Evolutionary conservation across 345 rosid genomes (phyloP).

Genomic region (Sapria himalayana): DNA sequence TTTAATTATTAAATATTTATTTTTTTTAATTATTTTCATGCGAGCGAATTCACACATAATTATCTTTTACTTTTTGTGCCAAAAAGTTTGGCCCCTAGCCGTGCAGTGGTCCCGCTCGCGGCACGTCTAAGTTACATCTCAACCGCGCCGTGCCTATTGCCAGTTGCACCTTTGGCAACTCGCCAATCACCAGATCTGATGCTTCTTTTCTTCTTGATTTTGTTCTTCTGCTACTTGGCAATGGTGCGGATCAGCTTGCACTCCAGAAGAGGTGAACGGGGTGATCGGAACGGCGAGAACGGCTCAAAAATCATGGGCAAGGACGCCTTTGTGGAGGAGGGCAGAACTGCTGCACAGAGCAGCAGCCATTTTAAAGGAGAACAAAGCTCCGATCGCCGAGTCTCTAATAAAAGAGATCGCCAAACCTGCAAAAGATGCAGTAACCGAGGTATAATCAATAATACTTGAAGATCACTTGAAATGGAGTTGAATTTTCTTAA

Average conservation of each 20-base stretch:
- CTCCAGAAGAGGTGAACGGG: slow-evolving; percentile 89
- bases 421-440: slow-evolving; percentile 95
- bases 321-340: slow-evolving; percentile 94
- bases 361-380: slow-evolving; percentile 71
- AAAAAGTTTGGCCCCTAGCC: no score
- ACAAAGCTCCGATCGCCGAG: slow-evolving; percentile 69
- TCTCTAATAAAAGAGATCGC: slow-evolving; percentile 90
- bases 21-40: no score
- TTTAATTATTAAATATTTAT: no score
- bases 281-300: slow-evolving; percentile 63
- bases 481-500: neutral
- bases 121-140: no score
- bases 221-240: no score
- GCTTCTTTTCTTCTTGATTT: no score
- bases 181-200: no score
- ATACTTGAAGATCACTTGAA: neutral
- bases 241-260: slow-evolving; percentile 80
- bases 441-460: slow-evolving; percentile 36
- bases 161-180: no score
- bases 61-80: no score
- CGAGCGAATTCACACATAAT: no score
- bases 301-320: slow-evolving; percentile 86
- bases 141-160: no score
- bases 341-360: slow-evolving; percentile 96
- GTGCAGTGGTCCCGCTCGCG: no score